Base-by-base conservation (phyloP, 2,329 filamentous ascomycete genomes). In the Chalaropsis ovoidea region DNA sequence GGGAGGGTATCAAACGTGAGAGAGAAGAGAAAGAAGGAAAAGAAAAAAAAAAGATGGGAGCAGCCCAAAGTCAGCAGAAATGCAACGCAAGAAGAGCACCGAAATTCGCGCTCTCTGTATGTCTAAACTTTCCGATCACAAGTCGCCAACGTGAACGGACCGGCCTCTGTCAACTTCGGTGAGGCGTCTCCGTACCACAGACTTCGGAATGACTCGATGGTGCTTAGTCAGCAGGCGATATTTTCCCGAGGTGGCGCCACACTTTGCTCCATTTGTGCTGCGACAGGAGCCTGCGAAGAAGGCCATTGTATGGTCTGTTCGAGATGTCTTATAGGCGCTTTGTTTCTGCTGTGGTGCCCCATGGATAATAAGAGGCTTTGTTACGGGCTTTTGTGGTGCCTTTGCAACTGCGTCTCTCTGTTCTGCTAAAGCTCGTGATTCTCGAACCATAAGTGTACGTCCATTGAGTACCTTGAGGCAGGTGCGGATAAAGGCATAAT, bases 151-250 rank as follows among this genome's bases (percentile, higher is more conserved):
- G 54, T 58, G 27, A 58, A 58, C 54, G 54, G 54, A n/a, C 54
- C 31, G 54, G 24, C 54, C 31, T 58, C 7, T 17, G 54, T 19
- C 27, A 58, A 58, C 3, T 39, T 62, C 41, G 61, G 61, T 47
- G 41, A 47, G 42, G 42, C 43, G 61, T 62, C 61, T 62, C 61
- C 61, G 43, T 39, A 39, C 54, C 54, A 58, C 27, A 39, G 24
- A 35, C 54, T 10, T 31, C 54, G 13, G 19, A n/a, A 49, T 47
- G 6, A 49, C 43, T 62, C 39, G 41, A 42, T 43, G 39, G 8
- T 10, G 41, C 24, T 24, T 47, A 45, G 43, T 62, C 22, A 62
- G 27, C 60, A 45, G 60, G 60, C 22, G 24, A n/a, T 6, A 58
- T 39, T 58, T 58, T 39, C 31, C 6, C 54, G 24, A 39, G 54